phyloP scores from a whole-genome alignment of 768 basidiomycete genomes.

The Mycena vulgaris region DNA sequence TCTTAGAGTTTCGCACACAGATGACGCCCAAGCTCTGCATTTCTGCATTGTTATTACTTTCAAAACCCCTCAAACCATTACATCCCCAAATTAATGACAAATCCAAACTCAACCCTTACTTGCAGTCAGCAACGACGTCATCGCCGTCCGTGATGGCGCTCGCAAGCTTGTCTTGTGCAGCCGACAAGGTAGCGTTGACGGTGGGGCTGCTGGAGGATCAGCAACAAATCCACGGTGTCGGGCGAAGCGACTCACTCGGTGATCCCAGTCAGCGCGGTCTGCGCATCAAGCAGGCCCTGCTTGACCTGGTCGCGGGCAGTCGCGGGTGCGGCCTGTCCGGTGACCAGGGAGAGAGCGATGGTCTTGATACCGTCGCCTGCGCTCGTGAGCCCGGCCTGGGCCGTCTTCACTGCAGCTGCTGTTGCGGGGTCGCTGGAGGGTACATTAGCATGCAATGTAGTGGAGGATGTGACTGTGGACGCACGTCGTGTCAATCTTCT shows the following conservation, averaged over 20 bases:
- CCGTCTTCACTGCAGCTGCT: slow-evolving; percentile 29
- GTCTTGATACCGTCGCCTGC: slow-evolving; percentile 40
- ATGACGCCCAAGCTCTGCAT: slow-evolving; percentile 33
- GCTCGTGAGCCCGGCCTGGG: slow-evolving; percentile 38
- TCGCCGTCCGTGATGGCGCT: slow-evolving; percentile 28
- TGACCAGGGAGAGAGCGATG: slow-evolving; percentile 43
- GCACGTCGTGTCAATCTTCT: slow-evolving; percentile 39
- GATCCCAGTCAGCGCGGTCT: slow-evolving; percentile 37
- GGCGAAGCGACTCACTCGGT: slow-evolving; percentile 25
- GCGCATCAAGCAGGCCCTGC: slow-evolving; percentile 37
- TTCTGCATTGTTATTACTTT: slow-evolving; percentile 35
- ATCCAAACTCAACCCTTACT: background rate
- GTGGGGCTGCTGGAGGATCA: slow-evolving; percentile 3
- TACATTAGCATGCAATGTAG: background rate
- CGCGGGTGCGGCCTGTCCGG: slow-evolving; percentile 40
- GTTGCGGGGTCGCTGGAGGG: slow-evolving; percentile 36
- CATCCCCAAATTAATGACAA: slow-evolving; percentile 21
- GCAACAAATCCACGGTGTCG: too few relatives aligned
- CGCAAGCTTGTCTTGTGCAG: slow-evolving; percentile 34
- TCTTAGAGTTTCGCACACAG: background rate
- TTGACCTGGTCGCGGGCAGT: slow-evolving; percentile 38
- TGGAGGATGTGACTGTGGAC: too few relatives aligned
- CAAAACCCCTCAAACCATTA: slow-evolving; percentile 16
- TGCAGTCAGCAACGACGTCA: slow-evolving; percentile 37
- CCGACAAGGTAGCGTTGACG: slow-evolving; percentile 14